phyloP scores from a whole-genome alignment of 805 yeast genomes.

The Pichia scutulata region DNA sequence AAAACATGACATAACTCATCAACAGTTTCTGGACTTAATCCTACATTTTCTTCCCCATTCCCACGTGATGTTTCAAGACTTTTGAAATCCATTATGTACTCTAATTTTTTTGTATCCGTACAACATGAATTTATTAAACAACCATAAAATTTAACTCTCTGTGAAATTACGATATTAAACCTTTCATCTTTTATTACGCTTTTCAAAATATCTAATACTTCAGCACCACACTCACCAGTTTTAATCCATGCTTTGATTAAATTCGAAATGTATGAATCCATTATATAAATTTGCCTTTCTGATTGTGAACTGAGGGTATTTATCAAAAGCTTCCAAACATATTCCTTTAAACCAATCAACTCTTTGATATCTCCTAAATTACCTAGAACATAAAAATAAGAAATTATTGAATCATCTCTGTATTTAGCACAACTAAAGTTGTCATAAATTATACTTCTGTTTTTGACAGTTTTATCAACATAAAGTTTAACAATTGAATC shows the following conservation, averaged over 20 bases:
- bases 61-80: neutral
- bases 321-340: neutral
- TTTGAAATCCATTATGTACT: neutral
- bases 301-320: neutral
- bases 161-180: neutral
- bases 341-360: neutral
- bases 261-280: slow-evolving; percentile 3
- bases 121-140: neutral
- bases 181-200: neutral
- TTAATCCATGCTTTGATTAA: slow-evolving; percentile 1
- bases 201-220: neutral
- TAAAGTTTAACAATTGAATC: neutral
- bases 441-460: neutral
- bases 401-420: slow-evolving; percentile 6
- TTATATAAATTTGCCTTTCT: neutral
- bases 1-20: neutral
- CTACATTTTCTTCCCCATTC: neutral
- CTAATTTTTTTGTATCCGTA: neutral
- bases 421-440: neutral
- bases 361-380: neutral
- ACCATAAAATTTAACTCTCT: neutral
- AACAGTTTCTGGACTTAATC: slow-evolving; percentile 1
- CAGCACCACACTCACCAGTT: neutral
- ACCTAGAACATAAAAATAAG: slow-evolving; percentile 3
- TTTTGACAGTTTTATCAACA: neutral